Base-by-base conservation (phyloP, 352 stramenopile genomes). In the Globisporangium emineosum region DNA sequence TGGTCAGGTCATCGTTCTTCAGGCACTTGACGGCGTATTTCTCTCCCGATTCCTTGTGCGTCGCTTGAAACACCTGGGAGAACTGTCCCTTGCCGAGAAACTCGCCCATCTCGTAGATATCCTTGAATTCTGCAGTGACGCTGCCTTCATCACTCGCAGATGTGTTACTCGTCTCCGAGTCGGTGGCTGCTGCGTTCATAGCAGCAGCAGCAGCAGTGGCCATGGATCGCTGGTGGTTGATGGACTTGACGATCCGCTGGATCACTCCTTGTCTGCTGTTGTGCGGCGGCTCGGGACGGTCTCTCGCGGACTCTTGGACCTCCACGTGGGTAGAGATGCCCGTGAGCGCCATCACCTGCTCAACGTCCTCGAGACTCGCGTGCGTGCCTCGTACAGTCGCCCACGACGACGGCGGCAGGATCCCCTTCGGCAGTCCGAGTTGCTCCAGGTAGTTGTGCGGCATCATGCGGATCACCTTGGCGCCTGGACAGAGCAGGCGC, bases 391-490 rank as follows among this genome's bases (percentile, higher is more conserved):
- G 70, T 19, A 81, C 70, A 0, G 82, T 86, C 2, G 77, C 82
- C 82, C 82, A 91, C 4, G 76, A 77, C 2, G 67, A 56, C 3
- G 70, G 67, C 19, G 82, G 78, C 3, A 89, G 64, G 15, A 88
- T 60, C 1, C 76, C 78, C 32, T 78, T 86, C 3, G 77, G 77
- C 33, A 91, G 62, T 1, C 79, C 82, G n/a, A 75, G 70, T 35
- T 65, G 69, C 59, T 89, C 79, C 51, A 88, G 63, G 40, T 87
- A 79, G 21, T 63, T 79, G 56, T 87, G 72, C 33, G 82, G 78
- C 78, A 91, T 89, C 72, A 91, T 85, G 54, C 79, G 82, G 56
- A 91, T 88, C 54, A 91, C 82, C 60, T 86, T 88, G 30, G 82
- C 82, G 9, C 79, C 78, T 0, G 82, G 82, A 55, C 75, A 80